Conservation (phyloP, 1,284 basidiomycete genomes). For the Cystobasidium pallidum region DNA sequence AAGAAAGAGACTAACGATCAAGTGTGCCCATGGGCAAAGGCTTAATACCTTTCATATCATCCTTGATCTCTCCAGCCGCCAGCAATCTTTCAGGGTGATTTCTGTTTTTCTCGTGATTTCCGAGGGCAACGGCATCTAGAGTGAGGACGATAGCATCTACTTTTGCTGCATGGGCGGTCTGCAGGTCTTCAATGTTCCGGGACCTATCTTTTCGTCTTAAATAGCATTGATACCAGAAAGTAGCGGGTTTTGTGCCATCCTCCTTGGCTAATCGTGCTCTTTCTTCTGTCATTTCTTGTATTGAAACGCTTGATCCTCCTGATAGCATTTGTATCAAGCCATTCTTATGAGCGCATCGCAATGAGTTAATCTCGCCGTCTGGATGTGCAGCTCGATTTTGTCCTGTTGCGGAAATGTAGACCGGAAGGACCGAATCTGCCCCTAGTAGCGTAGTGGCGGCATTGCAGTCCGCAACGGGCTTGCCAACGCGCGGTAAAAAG, state of each 20-base stretch:
- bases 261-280: slow-evolving; percentile 47
- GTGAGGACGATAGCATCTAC: slow-evolving; percentile 54
- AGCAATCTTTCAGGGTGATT: slow-evolving; percentile 27
- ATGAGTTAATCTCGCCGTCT: slow-evolving; percentile 61
- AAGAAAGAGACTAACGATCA: neutral
- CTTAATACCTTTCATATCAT: slow-evolving; percentile 15
- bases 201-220: slow-evolving; percentile 52
- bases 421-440: slow-evolving; percentile 69
- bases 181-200: slow-evolving; percentile 15
- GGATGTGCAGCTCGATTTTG: slow-evolving; percentile 60
- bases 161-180: slow-evolving; percentile 51
- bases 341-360: slow-evolving; percentile 56
- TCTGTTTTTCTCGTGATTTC: slow-evolving; percentile 25
- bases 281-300: slow-evolving; percentile 60
- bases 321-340: slow-evolving; percentile 59
- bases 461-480: slow-evolving; percentile 69
- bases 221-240: slow-evolving; percentile 57
- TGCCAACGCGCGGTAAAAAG: slow-evolving; percentile 79
- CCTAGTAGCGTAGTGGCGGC: slow-evolving; percentile 77
- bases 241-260: slow-evolving; percentile 33
- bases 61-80: slow-evolving; percentile 22
- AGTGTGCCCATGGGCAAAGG: slow-evolving; percentile 26
- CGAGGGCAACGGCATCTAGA: slow-evolving; percentile 35
- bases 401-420: slow-evolving; percentile 77
- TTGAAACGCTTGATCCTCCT: slow-evolving; percentile 57